phyloP scores from a whole-genome alignment of 306 rosid genomes.

The Carpinus fangiana region DNA sequence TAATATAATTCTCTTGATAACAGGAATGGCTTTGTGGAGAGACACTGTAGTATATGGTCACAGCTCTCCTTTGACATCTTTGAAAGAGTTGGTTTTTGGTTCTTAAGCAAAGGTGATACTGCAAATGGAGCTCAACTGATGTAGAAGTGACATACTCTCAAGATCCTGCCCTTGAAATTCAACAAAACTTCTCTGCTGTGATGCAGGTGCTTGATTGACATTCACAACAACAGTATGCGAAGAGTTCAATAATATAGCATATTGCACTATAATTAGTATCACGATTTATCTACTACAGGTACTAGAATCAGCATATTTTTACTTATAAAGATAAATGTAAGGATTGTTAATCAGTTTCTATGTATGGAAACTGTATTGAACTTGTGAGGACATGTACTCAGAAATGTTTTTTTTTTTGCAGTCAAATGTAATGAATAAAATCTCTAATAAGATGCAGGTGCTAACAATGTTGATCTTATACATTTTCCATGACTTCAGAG shows the following conservation, averaged over 20 bases:
- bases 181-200: neutral
- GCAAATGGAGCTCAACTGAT: conserved; percentile 2
- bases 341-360: neutral
- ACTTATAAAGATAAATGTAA: neutral
- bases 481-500: no score
- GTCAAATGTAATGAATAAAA: neutral
- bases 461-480: no score
- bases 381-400: neutral
- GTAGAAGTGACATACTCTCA: neutral
- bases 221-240: neutral
- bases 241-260: neutral
- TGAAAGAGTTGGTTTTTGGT: conserved; percentile 42
- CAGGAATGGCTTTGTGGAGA: conserved; percentile 53
- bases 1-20: neutral
- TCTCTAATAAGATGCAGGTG: no score
- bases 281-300: neutral
- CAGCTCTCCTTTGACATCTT: conserved; percentile 42
- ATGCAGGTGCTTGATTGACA: neutral
- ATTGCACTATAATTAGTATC: neutral
- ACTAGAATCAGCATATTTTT: neutral
- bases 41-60: conserved; percentile 43
- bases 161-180: neutral
- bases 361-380: neutral
- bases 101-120: conserved; percentile 19
- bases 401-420: neutral